phyloP scores from a whole-genome alignment of 495 filamentous ascomycete genomes.

The Tuber brumale region DNA sequence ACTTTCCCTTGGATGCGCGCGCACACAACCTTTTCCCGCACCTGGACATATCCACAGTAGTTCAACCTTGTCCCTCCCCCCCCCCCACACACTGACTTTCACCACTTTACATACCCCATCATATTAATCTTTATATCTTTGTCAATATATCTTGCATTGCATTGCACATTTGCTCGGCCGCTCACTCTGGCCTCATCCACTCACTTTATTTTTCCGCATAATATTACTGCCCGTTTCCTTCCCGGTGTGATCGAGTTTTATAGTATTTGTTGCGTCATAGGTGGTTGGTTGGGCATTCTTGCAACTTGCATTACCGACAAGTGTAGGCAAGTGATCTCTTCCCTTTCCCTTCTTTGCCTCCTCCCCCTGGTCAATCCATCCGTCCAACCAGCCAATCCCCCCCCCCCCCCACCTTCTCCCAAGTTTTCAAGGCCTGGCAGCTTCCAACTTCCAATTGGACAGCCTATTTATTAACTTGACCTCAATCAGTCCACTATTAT shows the following conservation, averaged over 20 bases:
- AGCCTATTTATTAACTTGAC: not conserved
- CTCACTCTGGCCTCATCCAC: no score
- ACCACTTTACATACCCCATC: not conserved
- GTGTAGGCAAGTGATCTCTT: not conserved
- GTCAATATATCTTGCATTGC: not conserved
- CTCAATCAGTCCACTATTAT: not conserved
- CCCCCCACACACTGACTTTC: slow-evolving; percentile 19
- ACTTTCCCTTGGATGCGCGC: slow-evolving; percentile 27
- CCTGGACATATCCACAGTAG: slow-evolving; percentile 16
- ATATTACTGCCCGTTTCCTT: not conserved
- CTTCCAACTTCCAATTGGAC: not conserved
- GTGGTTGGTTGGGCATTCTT: not conserved
- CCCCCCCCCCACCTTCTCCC: not conserved
- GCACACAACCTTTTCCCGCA: slow-evolving; percentile 4
- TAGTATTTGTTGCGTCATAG: not conserved
- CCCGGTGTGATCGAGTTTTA: not conserved
- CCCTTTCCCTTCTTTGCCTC: not conserved
- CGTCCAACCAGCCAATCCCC: not conserved
- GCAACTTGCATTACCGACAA: not conserved
- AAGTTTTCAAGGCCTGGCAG: not conserved
- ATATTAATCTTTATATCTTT: not conserved
- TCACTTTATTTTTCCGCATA: not conserved
- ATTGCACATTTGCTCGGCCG: not conserved
- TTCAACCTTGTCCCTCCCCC: slow-evolving; percentile 21
- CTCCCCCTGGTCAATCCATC: not conserved